Base-by-base conservation (phyloP, 805 yeast species). In the Lachancea lanzarotensis region DNA sequence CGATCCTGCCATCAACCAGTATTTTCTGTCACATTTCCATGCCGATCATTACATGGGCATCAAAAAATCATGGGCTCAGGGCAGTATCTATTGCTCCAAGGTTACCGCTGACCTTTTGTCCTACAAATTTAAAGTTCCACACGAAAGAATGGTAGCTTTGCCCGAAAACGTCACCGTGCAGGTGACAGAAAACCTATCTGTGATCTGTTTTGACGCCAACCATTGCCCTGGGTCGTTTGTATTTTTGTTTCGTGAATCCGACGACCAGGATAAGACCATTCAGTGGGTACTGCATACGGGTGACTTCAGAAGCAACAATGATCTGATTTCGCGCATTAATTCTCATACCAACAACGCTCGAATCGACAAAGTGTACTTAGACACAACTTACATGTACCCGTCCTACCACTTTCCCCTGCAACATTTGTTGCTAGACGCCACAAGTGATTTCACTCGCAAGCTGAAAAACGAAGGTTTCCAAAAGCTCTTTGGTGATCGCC, bases 151-250 rank as follows among this genome's bases (percentile, higher is more conserved):
- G 9, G 52, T 68, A 2, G 56, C 58, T 2, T 50, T 79, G 2
- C 74, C 75, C 1, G 64, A 78, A 52, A 65, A 78, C 31, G 60
- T 63, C 40, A 57, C 67, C 15, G 53, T 68, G 39, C 61, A 65
- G 30, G 57, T 75, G 5, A 67, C 65, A 0, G 73, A 77, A 13
- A 66, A 65, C 16, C 68, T 75, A 0, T 70, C 70, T 30, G 89
- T 88, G 0, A 75, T 80, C 0, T 69, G 81, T 11, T 64, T 83
- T 5, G 89, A 86, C 53, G 98, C 98, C 0, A 91, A 93, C 54
- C 98, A 93, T 65, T 93, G 98, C 63, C 98, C 98, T 1, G 98
- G 98, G 1, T 87, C 97, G 2, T 87, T 79, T 0, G 75, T 93
- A 0, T 84, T 90, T 48, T 63, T 89, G 11, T 84, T 87, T 54